Evolutionary conservation across 164 flowering plant genomes (phyloP), one percentile per base, ranked within the genome.

Genomic region (Tinospora cordifolia): DNA sequence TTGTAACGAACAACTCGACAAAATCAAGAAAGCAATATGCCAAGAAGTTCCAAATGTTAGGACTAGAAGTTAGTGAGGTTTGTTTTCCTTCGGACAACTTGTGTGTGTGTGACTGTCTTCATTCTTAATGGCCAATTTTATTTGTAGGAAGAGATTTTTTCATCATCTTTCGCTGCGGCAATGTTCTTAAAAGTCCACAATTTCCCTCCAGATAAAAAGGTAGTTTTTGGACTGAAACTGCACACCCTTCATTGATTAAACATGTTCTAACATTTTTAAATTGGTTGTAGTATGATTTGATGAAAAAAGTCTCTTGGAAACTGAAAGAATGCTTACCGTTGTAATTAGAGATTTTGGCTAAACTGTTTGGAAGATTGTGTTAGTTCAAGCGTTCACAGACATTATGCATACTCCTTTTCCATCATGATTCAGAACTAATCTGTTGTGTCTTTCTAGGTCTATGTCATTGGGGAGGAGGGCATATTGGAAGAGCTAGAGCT

Each of bases 151-250:
- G 97, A 94, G 79, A 90, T 94, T 15, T 94, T 92, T 71, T 85
- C 88, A 15, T 93, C 98, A 0, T 93, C 98, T 0, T 93, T 88
- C 75, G 98, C 98, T 14, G 96, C 97, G 8, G 97, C 98, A n/a
- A 91, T 86, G 96, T 94, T 77, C 87, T 81, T 94, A 83, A 89
- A 94, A 77, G 79, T 83, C 67, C 86, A 83, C 59, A 69, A 84
- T 24, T 94, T 89, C 68, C 97, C 98, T 49, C 74, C 14, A 27
- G 88, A 90, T 14, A 91, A 87, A 75, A 93, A 93, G 98, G 97
- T 93, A 22, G 4, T 2, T 41, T 44, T 41, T 51, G n/a, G 59
- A 51, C n/a, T 19, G 19, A 17, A 6, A 51, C 19, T 51, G 59
- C 59, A 17, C 19, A n/a, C 8, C 46, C 46, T 30, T 30, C 36